A percentile compares a stretch with the other conserved stretches of the same genome.
Conservation (phyloP, 2,329 filamentous ascomycete species). For the Volutella citrinella region DNA sequence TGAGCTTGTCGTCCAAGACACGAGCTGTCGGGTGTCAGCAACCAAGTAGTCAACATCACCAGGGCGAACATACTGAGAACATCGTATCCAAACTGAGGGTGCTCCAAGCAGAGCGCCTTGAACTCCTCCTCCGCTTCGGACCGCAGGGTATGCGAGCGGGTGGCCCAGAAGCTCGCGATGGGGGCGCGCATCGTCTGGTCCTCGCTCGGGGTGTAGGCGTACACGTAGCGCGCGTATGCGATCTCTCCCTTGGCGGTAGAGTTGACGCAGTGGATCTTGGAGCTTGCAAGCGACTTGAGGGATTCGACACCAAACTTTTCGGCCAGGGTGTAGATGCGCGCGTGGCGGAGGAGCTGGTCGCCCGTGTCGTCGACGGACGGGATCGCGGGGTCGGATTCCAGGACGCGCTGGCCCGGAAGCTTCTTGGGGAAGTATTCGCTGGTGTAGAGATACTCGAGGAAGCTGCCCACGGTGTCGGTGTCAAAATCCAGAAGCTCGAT, state of each 20-base stretch:
- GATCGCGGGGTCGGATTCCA: slow-evolving; percentile 66
- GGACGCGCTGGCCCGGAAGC: slow-evolving; percentile 57
- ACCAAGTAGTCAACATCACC: neutral
- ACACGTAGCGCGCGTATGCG: slow-evolving; percentile 86
- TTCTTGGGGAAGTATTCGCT: slow-evolving; percentile 68
- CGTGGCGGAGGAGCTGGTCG: slow-evolving; percentile 81
- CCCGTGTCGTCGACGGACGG: slow-evolving; percentile 73
- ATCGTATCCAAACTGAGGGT: slow-evolving; percentile 89
- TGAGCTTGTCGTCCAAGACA: slow-evolving; percentile 65
- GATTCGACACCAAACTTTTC: slow-evolving; percentile 68
- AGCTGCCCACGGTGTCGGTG: slow-evolving; percentile 34
- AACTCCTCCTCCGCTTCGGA: slow-evolving; percentile 87
- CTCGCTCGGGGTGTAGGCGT: slow-evolving; percentile 67
- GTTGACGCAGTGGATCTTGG: slow-evolving; percentile 89
- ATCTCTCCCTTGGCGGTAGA: slow-evolving; percentile 88
- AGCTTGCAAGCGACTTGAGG: slow-evolving; percentile 74
- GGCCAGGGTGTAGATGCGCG: slow-evolving; percentile 83
- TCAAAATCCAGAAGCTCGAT: slow-evolving; percentile 57
- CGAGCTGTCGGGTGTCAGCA: slow-evolving; percentile 44
- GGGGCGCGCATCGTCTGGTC: slow-evolving; percentile 75
- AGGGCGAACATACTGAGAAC: slow-evolving; percentile 64
- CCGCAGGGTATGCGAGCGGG: slow-evolving; percentile 73
- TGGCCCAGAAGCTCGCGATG: slow-evolving; percentile 89
- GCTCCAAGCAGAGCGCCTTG: slow-evolving; percentile 79
- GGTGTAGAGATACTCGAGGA: slow-evolving; percentile 41